Conservation (phyloP, 345 rosid species). For the Eutrema japonicum region DNA sequence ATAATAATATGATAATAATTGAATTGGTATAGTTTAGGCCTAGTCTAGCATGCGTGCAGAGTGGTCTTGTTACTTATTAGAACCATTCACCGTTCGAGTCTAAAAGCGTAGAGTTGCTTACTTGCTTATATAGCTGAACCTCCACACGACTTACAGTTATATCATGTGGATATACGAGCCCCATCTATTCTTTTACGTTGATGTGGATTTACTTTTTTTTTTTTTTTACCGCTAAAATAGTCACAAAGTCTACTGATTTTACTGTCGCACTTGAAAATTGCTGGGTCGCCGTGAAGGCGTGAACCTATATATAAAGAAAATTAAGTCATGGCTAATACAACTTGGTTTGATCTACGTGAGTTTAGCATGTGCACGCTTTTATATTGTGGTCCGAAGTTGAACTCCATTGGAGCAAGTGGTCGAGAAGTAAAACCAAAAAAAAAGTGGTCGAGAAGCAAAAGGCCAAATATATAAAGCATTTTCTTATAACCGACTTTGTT, state of each 20-base stretch:
- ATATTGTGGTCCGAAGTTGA: constrained; percentile 26
- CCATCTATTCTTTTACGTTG: background rate
- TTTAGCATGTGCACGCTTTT: constrained; percentile 31
- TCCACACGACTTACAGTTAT: constrained; percentile 11
- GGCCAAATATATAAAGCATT: background rate
- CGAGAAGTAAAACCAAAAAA: background rate
- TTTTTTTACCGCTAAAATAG: background rate
- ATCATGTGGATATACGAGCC: constrained; percentile 24
- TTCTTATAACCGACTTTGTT: background rate
- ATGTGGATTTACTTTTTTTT: constrained; percentile 1
- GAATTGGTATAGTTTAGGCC: constrained; percentile 24
- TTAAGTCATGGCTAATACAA: background rate
- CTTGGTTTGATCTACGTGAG: background rate
- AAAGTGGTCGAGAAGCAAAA: background rate
- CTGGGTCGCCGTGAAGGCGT: background rate
- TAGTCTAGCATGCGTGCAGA: constrained; percentile 29
- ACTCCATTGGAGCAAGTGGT: background rate
- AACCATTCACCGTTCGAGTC: constrained; percentile 34
- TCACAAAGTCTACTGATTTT: constrained; percentile 23
- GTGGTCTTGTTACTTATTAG: constrained; percentile 28
- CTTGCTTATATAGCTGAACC: constrained; percentile 1
- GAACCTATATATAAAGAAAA: background rate
- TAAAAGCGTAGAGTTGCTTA: constrained; percentile 26
- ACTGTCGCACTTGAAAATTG: background rate
- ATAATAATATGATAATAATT: background rate